phyloP scores from a whole-genome alignment of 2,329 filamentous ascomycete genomes.

The Nemania abortiva region DNA sequence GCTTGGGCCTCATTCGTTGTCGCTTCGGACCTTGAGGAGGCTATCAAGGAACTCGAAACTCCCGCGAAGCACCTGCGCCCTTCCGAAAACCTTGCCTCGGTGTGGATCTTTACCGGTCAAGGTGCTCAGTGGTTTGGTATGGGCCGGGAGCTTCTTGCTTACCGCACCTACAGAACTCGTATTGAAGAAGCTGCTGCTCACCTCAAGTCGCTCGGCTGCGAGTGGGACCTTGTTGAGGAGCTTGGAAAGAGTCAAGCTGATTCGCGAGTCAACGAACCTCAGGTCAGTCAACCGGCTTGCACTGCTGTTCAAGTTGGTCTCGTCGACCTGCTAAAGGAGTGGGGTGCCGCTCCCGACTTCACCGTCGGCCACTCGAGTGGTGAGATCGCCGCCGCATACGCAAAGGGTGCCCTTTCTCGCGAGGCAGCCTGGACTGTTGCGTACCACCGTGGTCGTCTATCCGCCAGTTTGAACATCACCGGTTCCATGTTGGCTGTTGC shows the following conservation, averaged over 20 bases:
- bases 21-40: slow-evolving; percentile 43
- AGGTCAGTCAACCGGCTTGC: slow-evolving; percentile 48
- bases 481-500: slow-evolving; percentile 50
- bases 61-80: slow-evolving; percentile 45
- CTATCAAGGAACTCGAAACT: slow-evolving; percentile 40
- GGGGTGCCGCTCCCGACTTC: slow-evolving; percentile 49
- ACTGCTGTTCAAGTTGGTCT: slow-evolving; percentile 48
- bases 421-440: slow-evolving; percentile 49
- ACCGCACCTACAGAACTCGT: slow-evolving; percentile 45
- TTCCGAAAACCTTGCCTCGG: slow-evolving; percentile 40
- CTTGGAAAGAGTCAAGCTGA: slow-evolving; percentile 42
- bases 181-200: slow-evolving; percentile 47
- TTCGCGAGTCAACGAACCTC: slow-evolving; percentile 48
- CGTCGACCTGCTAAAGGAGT: slow-evolving; percentile 47
- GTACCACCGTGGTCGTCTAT: slow-evolving; percentile 48
- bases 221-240: slow-evolving; percentile 48
- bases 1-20: slow-evolving; percentile 47
- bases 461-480: slow-evolving; percentile 44
- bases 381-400: slow-evolving; percentile 58
- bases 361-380: slow-evolving; percentile 58
- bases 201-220: slow-evolving; percentile 44
- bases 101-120: slow-evolving; percentile 50
- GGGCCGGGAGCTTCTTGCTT: slow-evolving; percentile 50
- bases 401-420: slow-evolving; percentile 54
- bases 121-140: slow-evolving; percentile 51